phyloP scores from a whole-genome alignment of 768 basidiomycete species.

The Paxillus rubicundulus region DNA sequence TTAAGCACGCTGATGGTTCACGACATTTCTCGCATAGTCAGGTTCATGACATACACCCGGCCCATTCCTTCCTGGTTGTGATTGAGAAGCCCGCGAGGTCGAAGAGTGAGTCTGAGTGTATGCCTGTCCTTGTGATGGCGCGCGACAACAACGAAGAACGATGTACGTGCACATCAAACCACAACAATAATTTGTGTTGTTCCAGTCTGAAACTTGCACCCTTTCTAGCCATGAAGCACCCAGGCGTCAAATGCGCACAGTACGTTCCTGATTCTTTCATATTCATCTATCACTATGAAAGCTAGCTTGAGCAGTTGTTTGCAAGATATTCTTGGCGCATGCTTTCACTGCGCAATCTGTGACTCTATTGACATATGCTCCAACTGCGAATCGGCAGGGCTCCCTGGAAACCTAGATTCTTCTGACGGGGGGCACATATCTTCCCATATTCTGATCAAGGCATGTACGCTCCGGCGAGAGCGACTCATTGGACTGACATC shows the following conservation, averaged over 20 bases:
- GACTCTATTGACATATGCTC: conserved; percentile 81
- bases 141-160: conserved; percentile 53
- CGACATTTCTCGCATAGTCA: conserved; percentile 46
- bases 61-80: conserved; percentile 80
- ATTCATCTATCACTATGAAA: background rate
- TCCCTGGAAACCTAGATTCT: conserved; percentile 79
- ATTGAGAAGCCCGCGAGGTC: conserved; percentile 56
- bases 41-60: conserved; percentile 89
- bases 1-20: conserved; percentile 2
- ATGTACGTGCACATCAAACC: conserved; percentile 42
- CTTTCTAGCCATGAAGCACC: conserved; percentile 65
- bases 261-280: conserved; percentile 38
- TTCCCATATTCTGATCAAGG: conserved; percentile 94
- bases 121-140: conserved; percentile 18
- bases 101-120: conserved; percentile 40
- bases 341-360: conserved; percentile 92
- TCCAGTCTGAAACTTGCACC: conserved; percentile 5
- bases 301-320: conserved; percentile 56
- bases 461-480: conserved; percentile 25
- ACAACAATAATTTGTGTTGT: background rate
- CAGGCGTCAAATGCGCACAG: conserved; percentile 85
- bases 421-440: conserved; percentile 76
- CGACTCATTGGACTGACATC: conserved; percentile 2
- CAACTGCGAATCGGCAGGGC: conserved; percentile 82
- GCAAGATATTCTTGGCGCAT: conserved; percentile 86